A percentile compares a stretch with the other conserved stretches of the same genome.
phyloP scores from a whole-genome alignment of 1,139 yeast species.

The Geotrichum candidum region DNA sequence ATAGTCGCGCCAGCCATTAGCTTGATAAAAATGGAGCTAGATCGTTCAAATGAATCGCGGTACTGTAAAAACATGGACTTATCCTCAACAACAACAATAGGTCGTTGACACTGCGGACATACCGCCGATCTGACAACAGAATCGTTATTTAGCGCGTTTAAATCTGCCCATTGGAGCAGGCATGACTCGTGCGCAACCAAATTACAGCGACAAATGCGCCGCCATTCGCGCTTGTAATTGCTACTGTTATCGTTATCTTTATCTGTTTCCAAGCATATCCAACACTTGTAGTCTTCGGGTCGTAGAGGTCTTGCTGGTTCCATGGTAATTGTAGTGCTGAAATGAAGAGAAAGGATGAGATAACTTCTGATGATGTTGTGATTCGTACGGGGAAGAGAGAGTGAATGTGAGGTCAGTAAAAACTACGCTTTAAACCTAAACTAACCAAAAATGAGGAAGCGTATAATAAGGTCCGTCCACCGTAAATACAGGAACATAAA shows the following conservation, averaged over 20 bases:
- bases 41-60: constrained; percentile 26
- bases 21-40: constrained; percentile 23
- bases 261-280: constrained; percentile 42
- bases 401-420: background rate
- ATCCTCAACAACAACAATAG: constrained; percentile 32
- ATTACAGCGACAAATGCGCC: constrained; percentile 40
- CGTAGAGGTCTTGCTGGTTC: constrained; percentile 4
- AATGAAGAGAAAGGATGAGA: background rate
- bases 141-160: constrained; percentile 29
- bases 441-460: no score
- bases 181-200: constrained; percentile 43
- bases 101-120: constrained; percentile 44
- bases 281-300: constrained; percentile 32
- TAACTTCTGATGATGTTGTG: background rate
- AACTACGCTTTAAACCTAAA: background rate
- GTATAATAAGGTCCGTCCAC: background rate
- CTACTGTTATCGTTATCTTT: constrained; percentile 31
- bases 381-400: background rate
- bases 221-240: constrained; percentile 30
- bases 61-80: constrained; percentile 27
- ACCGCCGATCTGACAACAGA: constrained; percentile 22
- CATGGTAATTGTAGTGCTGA: background rate
- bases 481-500: background rate
- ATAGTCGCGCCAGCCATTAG: constrained; percentile 28
- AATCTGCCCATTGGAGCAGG: constrained; percentile 42